A percentile compares a stretch with the other conserved stretches of the same genome.
Evolutionary conservation across 768 basidiomycete genomes (phyloP).

Genomic region (Glaciozyma martinii): DNA sequence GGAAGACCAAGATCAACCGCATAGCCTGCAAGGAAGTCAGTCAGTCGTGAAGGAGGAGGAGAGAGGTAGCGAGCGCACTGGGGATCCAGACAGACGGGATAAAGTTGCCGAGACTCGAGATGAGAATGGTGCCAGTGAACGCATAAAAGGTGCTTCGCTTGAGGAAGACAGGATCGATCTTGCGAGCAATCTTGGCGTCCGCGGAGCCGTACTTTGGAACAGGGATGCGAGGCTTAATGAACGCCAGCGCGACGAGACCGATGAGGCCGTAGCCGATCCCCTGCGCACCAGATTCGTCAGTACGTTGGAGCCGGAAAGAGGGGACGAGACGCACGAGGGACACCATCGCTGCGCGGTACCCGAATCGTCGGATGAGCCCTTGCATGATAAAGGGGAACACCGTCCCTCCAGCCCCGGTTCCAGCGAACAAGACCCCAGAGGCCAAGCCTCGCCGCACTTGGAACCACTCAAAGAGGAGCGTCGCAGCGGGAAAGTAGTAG

Average conservation of each 20-base stretch:
- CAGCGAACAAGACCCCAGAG: background rate
- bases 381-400: background rate
- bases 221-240: background rate
- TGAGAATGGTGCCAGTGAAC: background rate
- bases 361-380: background rate
- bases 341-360: background rate
- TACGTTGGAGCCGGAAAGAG: background rate
- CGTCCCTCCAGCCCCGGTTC: background rate
- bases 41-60: background rate
- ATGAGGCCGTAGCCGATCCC: background rate
- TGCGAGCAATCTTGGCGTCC: background rate
- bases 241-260: background rate
- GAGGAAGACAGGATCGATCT: background rate
- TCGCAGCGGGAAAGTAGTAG: background rate
- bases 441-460: background rate
- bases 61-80: background rate
- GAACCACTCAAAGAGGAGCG: background rate
- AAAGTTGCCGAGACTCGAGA: background rate
- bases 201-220: background rate
- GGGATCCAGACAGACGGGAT: background rate
- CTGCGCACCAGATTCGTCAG: background rate
- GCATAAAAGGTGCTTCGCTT: background rate
- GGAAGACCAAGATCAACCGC: background rate
- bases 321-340: background rate
- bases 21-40: background rate